These are phyloP conservation scores for Rutstroemia sydowiana DNA, from an alignment of 2,329 filamentous ascomycete genomes.

Conservation along the genomic window DNA sequence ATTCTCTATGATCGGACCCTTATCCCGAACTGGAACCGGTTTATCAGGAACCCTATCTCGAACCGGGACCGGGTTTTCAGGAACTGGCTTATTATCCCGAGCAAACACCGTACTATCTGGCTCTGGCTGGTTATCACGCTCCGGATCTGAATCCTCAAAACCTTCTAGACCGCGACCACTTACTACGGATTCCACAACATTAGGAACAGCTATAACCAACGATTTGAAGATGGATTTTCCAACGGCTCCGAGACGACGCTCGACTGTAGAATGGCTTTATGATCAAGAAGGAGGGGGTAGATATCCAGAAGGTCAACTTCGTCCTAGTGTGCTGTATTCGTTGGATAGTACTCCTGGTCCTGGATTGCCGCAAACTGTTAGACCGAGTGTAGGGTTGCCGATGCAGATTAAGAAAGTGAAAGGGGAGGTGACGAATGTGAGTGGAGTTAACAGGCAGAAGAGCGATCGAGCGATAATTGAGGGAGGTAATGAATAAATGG, in stretches of 20 bases:
- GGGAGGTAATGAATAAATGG: not conserved
- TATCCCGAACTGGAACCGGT: no score
- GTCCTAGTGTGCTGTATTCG: not conserved
- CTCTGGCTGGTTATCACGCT: no score
- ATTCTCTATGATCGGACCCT: no score
- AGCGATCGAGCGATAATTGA: not conserved
- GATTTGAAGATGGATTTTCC: conserved; percentile 13
- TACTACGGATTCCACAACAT: not conserved
- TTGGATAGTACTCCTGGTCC: not conserved
- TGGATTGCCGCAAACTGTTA: conserved; percentile 7
- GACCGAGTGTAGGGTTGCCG: conserved; percentile 10
- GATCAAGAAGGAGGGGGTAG: conserved; percentile 2
- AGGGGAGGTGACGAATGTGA: not conserved
- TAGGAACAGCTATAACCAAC: not conserved
- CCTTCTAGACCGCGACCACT: not conserved
- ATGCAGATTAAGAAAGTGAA: not conserved
- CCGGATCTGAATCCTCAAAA: no score
- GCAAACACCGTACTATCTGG: no score
- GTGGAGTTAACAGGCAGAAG: not conserved
- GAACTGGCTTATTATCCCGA: no score
- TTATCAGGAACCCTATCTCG: no score
- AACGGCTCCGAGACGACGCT: conserved; percentile 8
- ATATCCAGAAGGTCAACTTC: not conserved
- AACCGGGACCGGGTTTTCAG: no score
- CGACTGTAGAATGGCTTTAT: conserved; percentile 18